Conservation (phyloP, 106 monocot genomes). For the Gastrodia elata region DNA sequence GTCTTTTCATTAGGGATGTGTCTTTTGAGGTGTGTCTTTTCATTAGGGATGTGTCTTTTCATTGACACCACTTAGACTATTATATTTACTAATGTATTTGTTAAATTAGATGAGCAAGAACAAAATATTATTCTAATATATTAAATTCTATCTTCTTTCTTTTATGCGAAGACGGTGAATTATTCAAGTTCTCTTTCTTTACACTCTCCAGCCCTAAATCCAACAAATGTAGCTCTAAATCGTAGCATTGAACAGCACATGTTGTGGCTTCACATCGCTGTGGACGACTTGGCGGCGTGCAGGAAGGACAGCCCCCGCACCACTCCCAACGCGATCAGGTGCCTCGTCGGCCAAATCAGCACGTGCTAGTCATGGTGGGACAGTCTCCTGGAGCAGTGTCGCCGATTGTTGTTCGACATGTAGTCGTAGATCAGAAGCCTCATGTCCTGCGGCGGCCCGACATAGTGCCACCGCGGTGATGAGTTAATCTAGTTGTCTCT, state of each 20-base stretch:
- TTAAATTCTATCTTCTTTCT: no score
- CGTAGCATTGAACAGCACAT: slow-evolving; percentile 85
- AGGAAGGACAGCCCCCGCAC: slow-evolving; percentile 78
- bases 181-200: no score
- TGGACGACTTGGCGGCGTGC: slow-evolving; percentile 61
- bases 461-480: slow-evolving; percentile 92
- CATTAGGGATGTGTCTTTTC: no score
- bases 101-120: no score
- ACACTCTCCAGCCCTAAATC: slow-evolving; percentile 78
- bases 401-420: slow-evolving; percentile 98
- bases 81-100: no score
- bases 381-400: slow-evolving; percentile 85
- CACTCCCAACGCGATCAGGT: slow-evolving; percentile 87
- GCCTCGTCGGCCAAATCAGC: slow-evolving; percentile 95
- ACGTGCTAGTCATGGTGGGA: slow-evolving; percentile 92
- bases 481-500: no score
- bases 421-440: slow-evolving; percentile 88
- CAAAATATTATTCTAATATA: no score
- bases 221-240: slow-evolving; percentile 78
- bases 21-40: no score
- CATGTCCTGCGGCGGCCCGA: slow-evolving; percentile 89
- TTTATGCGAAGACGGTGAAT: no score
- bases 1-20: no score
- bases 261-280: slow-evolving; percentile 89
- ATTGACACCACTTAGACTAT: no score